phyloP scores from a whole-genome alignment of 179 eudicot species.

The Drosera spatulata region DNA sequence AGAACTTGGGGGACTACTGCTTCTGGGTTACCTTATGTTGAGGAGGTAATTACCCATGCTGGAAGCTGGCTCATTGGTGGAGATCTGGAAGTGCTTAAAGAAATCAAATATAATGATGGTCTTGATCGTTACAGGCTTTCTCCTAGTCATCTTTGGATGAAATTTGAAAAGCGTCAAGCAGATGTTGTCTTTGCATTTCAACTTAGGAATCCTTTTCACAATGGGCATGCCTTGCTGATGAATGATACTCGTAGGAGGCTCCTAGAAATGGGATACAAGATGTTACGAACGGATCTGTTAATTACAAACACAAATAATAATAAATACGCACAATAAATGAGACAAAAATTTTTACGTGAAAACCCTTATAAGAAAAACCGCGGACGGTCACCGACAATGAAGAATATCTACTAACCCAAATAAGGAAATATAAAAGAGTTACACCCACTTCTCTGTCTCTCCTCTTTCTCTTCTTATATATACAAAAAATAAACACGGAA shows the following conservation, averaged over 20 bases:
- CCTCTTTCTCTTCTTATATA: too few species aligned
- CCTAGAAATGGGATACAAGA: slow-evolving; percentile 76
- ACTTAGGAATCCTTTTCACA: slow-evolving; percentile 83
- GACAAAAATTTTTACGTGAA: too few species aligned
- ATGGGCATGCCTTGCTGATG: slow-evolving; percentile 87
- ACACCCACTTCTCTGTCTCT: too few species aligned
- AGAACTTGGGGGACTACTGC: slow-evolving; percentile 88
- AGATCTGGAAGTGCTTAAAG: slow-evolving; percentile 62
- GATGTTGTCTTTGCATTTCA: slow-evolving; percentile 37
- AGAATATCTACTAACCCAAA: too few species aligned
- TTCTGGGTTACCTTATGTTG: slow-evolving; percentile 82
- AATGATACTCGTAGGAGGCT: slow-evolving; percentile 73
- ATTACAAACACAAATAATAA: too few species aligned
- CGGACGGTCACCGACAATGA: too few species aligned
- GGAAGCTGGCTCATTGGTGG: slow-evolving; percentile 91
- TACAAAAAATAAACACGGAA: too few species aligned
- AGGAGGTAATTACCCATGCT: slow-evolving; percentile 62
- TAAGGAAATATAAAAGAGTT: too few species aligned
- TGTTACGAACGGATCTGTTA: too few species aligned
- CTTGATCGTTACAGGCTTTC: slow-evolving; percentile 83
- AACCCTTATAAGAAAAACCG: too few species aligned
- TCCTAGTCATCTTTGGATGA: slow-evolving; percentile 61
- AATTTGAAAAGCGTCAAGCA: slow-evolving; percentile 53
- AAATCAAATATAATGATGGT: slow-evolving; percentile 78
- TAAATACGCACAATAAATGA: too few species aligned